Evolutionary conservation across 2,329 filamentous ascomycete genomes (phyloP), one percentile per base, ranked within the genome.

Genomic region (Xylariaceae sp.): DNA sequence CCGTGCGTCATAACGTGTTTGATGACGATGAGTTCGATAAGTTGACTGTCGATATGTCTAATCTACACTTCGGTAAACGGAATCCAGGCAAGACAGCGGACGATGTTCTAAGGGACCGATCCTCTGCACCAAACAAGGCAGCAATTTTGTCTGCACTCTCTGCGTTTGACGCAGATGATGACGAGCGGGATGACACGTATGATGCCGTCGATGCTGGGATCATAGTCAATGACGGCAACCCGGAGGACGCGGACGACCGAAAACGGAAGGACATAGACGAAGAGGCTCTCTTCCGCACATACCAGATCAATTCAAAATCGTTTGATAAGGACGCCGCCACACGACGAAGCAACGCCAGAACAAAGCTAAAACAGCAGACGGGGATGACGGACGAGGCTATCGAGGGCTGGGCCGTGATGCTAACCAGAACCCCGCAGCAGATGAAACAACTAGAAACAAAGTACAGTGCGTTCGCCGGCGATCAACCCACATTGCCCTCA

Each of bases 121-220:
- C 83, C 19, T 77, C 76, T 1, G 85, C 87, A 2, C 84, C 88
- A 1, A 87, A 87, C 66, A 96, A 96, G 75, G 90, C 91, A 0
- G 89, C 91, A 10, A 96, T 97, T 65, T 77, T 96, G 20, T 90
- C 93, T 2, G 93, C 93, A 0, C 83, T 98, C 2, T 91, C 91
- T 16, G 83, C 89, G 0, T 97, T 98, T 64, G 93, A 98, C 74
- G 89, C 88, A 0, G 93, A 98, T 66, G 95, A 98, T 64, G 95
- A 99, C 71, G 95, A 99, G 75, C 85, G 92, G 37, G 95, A 99
- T 72, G 95, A 99, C 71, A 98, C 93, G 0, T 99, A 99, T 70
- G 95, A 99, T 67, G 86, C 88, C 1, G 91, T 87, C 48, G 95
- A 98, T 68, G 91, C 98, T 2, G 95, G 95, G 37, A 93, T 93